phyloP scores from a whole-genome alignment of 2,329 filamentous ascomycete genomes.

The Pyrenophora tritici-repentis region DNA sequence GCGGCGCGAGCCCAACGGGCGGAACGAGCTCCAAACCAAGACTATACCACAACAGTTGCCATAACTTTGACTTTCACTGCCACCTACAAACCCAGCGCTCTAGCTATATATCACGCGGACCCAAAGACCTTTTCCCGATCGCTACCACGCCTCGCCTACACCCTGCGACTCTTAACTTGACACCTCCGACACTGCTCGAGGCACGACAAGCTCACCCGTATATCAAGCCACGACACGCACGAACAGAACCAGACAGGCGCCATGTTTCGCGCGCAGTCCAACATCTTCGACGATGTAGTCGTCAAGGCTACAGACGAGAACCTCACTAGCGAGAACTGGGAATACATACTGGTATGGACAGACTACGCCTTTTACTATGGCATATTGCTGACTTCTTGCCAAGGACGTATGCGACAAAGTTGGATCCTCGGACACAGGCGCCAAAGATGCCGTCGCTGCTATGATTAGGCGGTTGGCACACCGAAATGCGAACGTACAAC shows the following conservation, averaged over 20 bases:
- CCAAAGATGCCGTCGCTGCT: slow-evolving; percentile 84
- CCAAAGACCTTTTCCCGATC: neutral
- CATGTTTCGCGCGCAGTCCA: slow-evolving; percentile 62
- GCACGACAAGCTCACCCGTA: slow-evolving; percentile 9
- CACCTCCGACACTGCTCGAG: slow-evolving; percentile 1
- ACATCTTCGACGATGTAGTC: slow-evolving; percentile 72
- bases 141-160: neutral
- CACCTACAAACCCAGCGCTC: neutral
- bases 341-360: slow-evolving; percentile 64
- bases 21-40: slow-evolving; percentile 26
- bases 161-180: neutral
- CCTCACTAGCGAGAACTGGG: slow-evolving; percentile 82
- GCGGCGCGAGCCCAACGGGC: slow-evolving; percentile 7
- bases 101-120: no score
- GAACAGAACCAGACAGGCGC: slow-evolving; percentile 20
- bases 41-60: slow-evolving; percentile 21
- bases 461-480: slow-evolving; percentile 92
- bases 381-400: slow-evolving; percentile 17
- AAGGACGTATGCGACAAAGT: slow-evolving; percentile 67
- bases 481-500: slow-evolving; percentile 92
- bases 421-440: slow-evolving; percentile 57
- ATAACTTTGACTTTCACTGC: slow-evolving; percentile 5
- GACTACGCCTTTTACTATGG: neutral
- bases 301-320: slow-evolving; percentile 96
- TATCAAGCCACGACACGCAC: neutral